Evolutionary conservation across 1,284 basidiomycete genomes (phyloP), one percentile per base, ranked within the genome.

Genomic region (Apiotrichum siamense): DNA sequence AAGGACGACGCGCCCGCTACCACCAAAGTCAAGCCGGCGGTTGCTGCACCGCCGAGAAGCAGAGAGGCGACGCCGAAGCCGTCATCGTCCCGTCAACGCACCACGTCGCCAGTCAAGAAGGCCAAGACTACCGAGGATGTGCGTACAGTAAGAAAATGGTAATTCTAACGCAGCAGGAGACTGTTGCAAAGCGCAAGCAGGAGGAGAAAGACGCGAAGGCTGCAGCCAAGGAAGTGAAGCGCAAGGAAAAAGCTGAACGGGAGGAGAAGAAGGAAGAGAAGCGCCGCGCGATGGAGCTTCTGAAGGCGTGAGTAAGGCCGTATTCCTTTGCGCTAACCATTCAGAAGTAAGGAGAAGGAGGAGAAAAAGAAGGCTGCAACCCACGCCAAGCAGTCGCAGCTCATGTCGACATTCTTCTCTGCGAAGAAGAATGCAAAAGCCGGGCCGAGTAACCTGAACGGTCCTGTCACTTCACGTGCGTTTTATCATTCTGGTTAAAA

Each of bases 81-180:
- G 12, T 54, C 49, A 21, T 63, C 53, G 58, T 55, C 29, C 20
- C 23, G 24, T 64, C 60, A 1, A 49, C 47, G 63, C 1, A 67
- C 62, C 39, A 50, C 54, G 1, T 70, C 70, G 3, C 70, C 69
- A 0, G 33, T 45, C 13, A 68, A 66, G 53, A 61, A 59, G 44
- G 31, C 35, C 12, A 72, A 65, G 43, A 33, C 64, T 0, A 57
- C 64, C 2, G 69, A 69, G 43, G 67, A 71, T 55, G 69, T 70
- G 47, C 44, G 65, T 52, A 25, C 12, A 15, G 13, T 35, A n/a
- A 11, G n/a, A 15, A 25, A 23, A 44, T 37, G 44, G 42, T 32
- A 43, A 6, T 1, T 9, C 29, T 43, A 46, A 31, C 12, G 4
- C 35, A 65, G 60, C 60, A 67, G 45, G 64, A 68, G 50, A 62